phyloP scores from a whole-genome alignment of 225 moss, liverwort and hornwort genomes.

The Sphagnum tenellum region DNA sequence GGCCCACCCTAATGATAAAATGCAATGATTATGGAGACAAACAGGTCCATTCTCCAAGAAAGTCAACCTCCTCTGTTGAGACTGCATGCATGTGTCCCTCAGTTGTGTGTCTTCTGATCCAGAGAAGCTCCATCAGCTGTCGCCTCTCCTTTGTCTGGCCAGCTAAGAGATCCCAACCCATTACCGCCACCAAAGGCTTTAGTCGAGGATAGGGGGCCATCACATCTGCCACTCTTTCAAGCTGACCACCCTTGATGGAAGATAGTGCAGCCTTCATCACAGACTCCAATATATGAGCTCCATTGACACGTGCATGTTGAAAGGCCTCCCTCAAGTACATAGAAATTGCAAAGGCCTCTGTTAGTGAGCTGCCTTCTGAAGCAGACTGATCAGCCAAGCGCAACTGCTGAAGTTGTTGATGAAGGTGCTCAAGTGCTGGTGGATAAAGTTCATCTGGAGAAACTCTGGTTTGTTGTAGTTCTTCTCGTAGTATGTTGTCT shows the following conservation, averaged over 20 bases:
- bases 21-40: no score
- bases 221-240: conserved; percentile 85
- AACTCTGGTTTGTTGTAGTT: conserved; percentile 41
- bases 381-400: conserved; percentile 49
- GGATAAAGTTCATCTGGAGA: conserved; percentile 43
- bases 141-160: conserved; percentile 80
- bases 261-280: conserved; percentile 81
- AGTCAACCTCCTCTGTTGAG: conserved; percentile 60
- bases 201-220: conserved; percentile 84
- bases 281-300: conserved; percentile 65
- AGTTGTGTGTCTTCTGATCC: conserved; percentile 64
- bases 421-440: conserved; percentile 73
- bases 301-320: conserved; percentile 86
- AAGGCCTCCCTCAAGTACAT: conserved; percentile 78
- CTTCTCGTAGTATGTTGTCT: conserved; percentile 64
- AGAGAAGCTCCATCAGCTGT: conserved; percentile 82
- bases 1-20: no score
- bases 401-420: conserved; percentile 63
- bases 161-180: conserved; percentile 98
- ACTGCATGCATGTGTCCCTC: conserved; percentile 44
- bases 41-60: neutral
- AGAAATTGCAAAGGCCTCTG: conserved; percentile 61
- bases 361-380: conserved; percentile 53
- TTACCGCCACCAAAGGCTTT: conserved; percentile 79
- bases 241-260: conserved; percentile 68